Evolutionary conservation across 2,329 filamentous ascomycete species (phyloP), one percentile per base, ranked within the genome.

Genomic region (Emmonsiellopsis sp.): DNA sequence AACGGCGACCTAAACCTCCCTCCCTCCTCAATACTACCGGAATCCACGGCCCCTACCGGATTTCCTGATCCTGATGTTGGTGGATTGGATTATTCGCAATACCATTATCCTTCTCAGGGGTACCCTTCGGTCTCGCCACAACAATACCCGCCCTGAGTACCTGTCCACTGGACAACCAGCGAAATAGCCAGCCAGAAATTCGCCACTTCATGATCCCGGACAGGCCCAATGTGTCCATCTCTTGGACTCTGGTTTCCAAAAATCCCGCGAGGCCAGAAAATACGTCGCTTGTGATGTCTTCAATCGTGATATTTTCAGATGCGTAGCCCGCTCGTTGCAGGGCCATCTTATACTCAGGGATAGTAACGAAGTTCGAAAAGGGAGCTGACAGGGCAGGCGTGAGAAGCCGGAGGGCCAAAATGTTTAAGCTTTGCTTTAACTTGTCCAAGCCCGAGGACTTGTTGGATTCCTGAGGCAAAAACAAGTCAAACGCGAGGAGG

Each of bases 401-500:
- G 2, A 81, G 55, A 0, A 74, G 11, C 1, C 71, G 65, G 2
- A 78, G 65, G 3, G 70, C 49, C 5, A 75, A 49, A 0, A 53
- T 64, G 31, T 73, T 60, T 34, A 59, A 56, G 21, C 59, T 44
- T 0, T 60, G 58, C 0, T 58, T 56, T 42, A 51, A 21, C 2
- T 31, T 32, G 5, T 58, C 54, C 13, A 55, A 32, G 8, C 27
- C 10, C 4, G 59, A 55, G 13, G 66, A 61, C 0, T 61, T 56
- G 36, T 6, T 21, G 4, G 53, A 17, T 32, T 48, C 17, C 10
- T 55, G 51, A 6, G 55, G 51, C n/a, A 69, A 66, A 2, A 81
- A 59, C 1, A 82, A 67, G 54, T 83, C 80, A 55, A 81, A 82
- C 0, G 75, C 77, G 74, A 81, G 78, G 50, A 79, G 63, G 0